phyloP scores from a whole-genome alignment of 805 yeast species.

The Yamadazyma insecticola region DNA sequence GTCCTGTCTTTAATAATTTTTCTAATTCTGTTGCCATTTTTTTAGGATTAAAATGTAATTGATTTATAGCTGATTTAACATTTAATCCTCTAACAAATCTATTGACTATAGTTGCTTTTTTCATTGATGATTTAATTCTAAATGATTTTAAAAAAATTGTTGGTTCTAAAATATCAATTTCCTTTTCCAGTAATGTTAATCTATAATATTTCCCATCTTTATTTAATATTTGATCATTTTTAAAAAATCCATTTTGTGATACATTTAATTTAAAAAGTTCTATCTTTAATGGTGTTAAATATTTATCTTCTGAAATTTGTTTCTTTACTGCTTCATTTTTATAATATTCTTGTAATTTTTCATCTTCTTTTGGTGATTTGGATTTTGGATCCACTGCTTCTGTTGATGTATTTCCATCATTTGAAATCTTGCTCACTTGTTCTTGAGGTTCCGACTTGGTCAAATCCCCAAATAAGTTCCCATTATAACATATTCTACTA shows the following conservation, averaged over 20 bases:
- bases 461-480: constrained; percentile 12
- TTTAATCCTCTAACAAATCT: constrained; percentile 71
- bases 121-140: constrained; percentile 82
- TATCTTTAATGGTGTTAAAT: constrained; percentile 68
- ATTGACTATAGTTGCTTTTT: constrained; percentile 77
- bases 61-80: constrained; percentile 79
- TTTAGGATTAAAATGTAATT: constrained; percentile 83
- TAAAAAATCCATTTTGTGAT: constrained; percentile 60
- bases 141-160: constrained; percentile 75
- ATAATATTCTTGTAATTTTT: constrained; percentile 44
- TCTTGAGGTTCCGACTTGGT: constrained; percentile 6
- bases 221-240: constrained; percentile 49
- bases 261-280: constrained; percentile 61
- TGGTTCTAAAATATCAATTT: constrained; percentile 81
- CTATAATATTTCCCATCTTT: constrained; percentile 46
- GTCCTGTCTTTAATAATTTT: constrained; percentile 66
- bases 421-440: no score
- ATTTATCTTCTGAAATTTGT: constrained; percentile 50
- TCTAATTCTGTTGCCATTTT: constrained; percentile 76
- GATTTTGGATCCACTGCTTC: constrained; percentile 11
- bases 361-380: constrained; percentile 27
- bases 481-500: constrained; percentile 1
- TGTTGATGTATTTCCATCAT: constrained; percentile 9
- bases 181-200: constrained; percentile 55
- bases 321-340: constrained; percentile 38